Percentiles rank a stretch among this genome's conserved stretches.
phyloP scores from a whole-genome alignment of 179 eudicot species.

The Amaranthus tricolor region DNA sequence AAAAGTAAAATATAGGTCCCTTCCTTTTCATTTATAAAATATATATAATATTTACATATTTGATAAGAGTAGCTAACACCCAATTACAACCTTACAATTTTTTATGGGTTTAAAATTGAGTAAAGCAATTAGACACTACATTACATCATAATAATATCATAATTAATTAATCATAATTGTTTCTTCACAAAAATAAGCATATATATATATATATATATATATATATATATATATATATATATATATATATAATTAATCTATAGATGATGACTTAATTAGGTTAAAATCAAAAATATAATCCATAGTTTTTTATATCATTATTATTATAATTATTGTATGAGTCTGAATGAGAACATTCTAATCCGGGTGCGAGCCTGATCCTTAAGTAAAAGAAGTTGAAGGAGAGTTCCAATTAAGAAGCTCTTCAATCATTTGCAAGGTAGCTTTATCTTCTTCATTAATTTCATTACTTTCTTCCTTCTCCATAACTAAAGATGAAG shows the following conservation, averaged over 20 bases:
- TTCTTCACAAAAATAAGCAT: neutral
- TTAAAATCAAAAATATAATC: neutral
- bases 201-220: neutral
- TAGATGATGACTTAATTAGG: too few species aligned
- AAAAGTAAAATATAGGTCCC: neutral
- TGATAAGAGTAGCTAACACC: neutral
- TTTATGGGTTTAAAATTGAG: neutral
- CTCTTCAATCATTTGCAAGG: slow-evolving; percentile 88
- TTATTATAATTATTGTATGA: neutral
- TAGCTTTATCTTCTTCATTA: slow-evolving; percentile 62
- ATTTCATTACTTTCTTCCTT: slow-evolving; percentile 23
- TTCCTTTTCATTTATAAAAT: neutral
- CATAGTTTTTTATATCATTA: neutral
- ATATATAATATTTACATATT: slow-evolving; percentile 2
- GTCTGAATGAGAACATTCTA: too few species aligned
- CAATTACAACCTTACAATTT: neutral
- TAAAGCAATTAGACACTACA: slow-evolving; percentile 3
- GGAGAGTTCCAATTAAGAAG: slow-evolving; percentile 57
- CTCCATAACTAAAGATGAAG: slow-evolving; percentile 14
- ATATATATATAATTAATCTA: neutral
- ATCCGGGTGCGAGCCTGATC: too few species aligned
- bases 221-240: neutral
- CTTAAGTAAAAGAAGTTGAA: slow-evolving; percentile 21
- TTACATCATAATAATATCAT: neutral
- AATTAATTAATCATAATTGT: neutral